Evolutionary conservation across 2,329 filamentous ascomycete genomes (phyloP).

Genomic region (Dothidotthia symphoricarpi): DNA sequence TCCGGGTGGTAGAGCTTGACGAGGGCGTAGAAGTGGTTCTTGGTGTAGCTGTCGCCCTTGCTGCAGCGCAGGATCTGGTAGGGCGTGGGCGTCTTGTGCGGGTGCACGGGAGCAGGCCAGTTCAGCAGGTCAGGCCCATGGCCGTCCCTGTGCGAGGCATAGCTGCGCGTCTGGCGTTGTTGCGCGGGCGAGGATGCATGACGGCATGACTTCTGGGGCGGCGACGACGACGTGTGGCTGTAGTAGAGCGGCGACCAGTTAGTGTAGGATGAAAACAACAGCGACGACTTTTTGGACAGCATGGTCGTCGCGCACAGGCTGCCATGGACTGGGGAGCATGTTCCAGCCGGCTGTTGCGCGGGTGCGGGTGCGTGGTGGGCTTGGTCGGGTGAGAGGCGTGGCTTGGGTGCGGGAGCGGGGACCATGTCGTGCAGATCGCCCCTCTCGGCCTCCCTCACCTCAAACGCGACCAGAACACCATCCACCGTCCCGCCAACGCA

Average conservation of each 20-base stretch:
- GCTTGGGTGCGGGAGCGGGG: conserved; percentile 5
- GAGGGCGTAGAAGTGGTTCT: conserved; percentile 80
- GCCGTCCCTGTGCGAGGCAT: conserved; percentile 29
- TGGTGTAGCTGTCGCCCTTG: conserved; percentile 69
- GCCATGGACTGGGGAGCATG: conserved; percentile 23
- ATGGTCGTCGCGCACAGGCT: conserved; percentile 33
- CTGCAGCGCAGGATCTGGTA: conserved; percentile 79
- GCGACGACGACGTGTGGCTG: conserved; percentile 20
- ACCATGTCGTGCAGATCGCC: conserved; percentile 3
- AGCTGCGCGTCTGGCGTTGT: conserved; percentile 19
- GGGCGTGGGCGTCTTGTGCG: conserved; percentile 63
- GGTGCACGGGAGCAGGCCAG: conserved; percentile 38
- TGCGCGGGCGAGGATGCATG: conserved; percentile 32
- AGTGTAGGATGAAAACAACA: conserved; percentile 21
- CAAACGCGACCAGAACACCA: too few relatives aligned
- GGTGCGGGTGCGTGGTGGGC: conserved; percentile 5
- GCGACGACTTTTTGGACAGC: conserved; percentile 35
- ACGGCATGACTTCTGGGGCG: conserved; percentile 43
- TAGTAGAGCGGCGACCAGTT: conserved; percentile 17
- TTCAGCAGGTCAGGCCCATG: conserved; percentile 22
- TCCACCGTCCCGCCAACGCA: too few relatives aligned
- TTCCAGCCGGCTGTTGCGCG: conserved; percentile 7
- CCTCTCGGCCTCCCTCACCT: too few relatives aligned
- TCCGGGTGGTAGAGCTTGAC: conserved; percentile 98
- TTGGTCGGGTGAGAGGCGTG: conserved; percentile 2